Evolutionary conservation across 768 basidiomycete genomes (phyloP), one percentile per base, ranked within the genome.

Genomic region (Trichaptum fuscoviolaceum): DNA sequence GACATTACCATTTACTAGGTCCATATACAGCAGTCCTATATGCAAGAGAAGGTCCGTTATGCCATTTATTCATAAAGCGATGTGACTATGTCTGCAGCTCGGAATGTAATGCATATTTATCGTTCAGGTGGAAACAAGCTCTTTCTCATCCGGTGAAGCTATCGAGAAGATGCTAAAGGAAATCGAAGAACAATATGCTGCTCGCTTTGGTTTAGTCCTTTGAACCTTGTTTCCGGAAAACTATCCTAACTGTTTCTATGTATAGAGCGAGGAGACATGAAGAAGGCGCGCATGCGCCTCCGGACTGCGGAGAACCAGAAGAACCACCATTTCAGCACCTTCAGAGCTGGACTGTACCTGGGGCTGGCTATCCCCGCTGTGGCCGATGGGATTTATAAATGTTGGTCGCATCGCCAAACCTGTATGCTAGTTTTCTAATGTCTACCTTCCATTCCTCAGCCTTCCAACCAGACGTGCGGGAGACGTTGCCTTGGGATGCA

Each of bases 151-250:
- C 2, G 86, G 87, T 20, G 79, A 82, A 18, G 75, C 79, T 9
- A 78, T 97, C 9, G 83, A 84, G 30, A 74, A 76, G 7, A 87
- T 97, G 83, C 85, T 93, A 77, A 83, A 82, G 65, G 83, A 91
- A 68, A 85, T 91, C 77, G 94, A 98, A 73, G 82, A 84, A 0
- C 76, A 91, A 59, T 98, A 90, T 75, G 88, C 95, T 1, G 74
- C 76, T 25, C 82, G 86, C 24, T 98, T 98, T 70, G 85, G 93
- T 94, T 73, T 35, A n/a, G 88, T 79, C 15, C 26, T 59, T 35
- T 20, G 30, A 26, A 59, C 18, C 30, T 36, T 64, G 25, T 57
- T 63, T 20, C 20, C 60, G 36, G 63, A 59, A 25, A 65, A 18
- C 18, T 18, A 65, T 63, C 7, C 61, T 64, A 35, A 60, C 64